Percentiles rank a stretch among this genome's conserved stretches.
phyloP scores from a whole-genome alignment of 2,329 filamentous ascomycete genomes.

The Colletotrichum limetticola region DNA sequence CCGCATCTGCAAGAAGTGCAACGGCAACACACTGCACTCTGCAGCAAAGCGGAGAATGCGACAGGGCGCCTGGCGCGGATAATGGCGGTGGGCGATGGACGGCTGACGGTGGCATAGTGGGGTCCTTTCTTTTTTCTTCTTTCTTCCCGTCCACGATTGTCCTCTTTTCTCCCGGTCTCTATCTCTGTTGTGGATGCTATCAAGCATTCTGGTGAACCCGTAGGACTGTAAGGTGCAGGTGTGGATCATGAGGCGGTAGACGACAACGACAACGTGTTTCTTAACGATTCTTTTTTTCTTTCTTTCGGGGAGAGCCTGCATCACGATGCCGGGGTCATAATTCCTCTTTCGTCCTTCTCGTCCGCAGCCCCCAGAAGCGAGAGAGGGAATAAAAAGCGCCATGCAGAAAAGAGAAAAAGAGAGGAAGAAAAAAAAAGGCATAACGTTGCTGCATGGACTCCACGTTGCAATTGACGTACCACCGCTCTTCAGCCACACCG shows the following conservation, averaged over 20 bases:
- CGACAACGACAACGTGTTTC: neutral
- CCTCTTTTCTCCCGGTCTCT: neutral
- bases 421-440: neutral
- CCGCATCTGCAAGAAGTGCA: neutral
- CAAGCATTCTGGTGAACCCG: neutral
- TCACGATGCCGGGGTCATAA: neutral
- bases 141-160: neutral
- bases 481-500: neutral
- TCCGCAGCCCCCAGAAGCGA: neutral
- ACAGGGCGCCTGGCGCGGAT: constrained; percentile 7
- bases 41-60: constrained; percentile 4
- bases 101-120: neutral
- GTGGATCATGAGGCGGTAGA: constrained; percentile 1
- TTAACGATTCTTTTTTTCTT: neutral
- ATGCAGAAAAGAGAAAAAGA: neutral
- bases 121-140: neutral
- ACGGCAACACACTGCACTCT: neutral
- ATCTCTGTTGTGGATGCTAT: neutral
- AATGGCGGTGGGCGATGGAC: neutral
- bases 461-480: neutral
- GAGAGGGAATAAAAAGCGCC: neutral
- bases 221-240: neutral
- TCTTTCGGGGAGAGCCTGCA: neutral
- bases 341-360: neutral
- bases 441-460: neutral